phyloP scores from a whole-genome alignment of 495 filamentous ascomycete species.

The Aspergillus coremiiformis region DNA sequence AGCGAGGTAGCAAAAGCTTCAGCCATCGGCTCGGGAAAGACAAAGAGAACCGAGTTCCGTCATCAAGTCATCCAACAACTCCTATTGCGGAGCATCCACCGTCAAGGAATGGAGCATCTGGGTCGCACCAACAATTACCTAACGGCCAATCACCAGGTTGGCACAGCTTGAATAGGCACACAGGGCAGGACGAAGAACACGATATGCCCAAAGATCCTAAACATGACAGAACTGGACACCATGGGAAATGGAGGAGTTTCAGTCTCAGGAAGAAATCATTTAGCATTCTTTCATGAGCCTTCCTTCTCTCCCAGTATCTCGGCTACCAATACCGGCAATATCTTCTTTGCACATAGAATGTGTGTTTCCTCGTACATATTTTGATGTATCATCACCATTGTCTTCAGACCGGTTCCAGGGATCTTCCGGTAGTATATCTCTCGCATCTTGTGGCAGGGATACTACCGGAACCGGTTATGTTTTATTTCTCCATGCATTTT shows the following conservation, averaged over 20 bases:
- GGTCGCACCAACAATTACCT: conserved; percentile 6
- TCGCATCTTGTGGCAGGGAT: background rate
- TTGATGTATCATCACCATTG: conserved; percentile 34
- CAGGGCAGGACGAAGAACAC: conserved; percentile 20
- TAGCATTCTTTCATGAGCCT: conserved; percentile 27
- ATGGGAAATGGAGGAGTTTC: conserved; percentile 37
- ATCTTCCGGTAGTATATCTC: conserved; percentile 12
- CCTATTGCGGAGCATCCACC: conserved; percentile 14
- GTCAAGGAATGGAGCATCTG: conserved; percentile 1
- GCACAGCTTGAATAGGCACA: conserved; percentile 16
- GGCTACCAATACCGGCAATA: conserved; percentile 3
- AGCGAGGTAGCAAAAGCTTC: conserved; percentile 54
- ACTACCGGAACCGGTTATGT: conserved; percentile 10
- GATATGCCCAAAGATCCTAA: conserved; percentile 17
- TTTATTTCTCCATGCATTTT: conserved; percentile 9
- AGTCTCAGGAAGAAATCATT: conserved; percentile 38
- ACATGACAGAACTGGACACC: conserved; percentile 15
- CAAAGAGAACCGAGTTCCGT: conserved; percentile 29
- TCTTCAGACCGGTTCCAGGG: conserved; percentile 15
- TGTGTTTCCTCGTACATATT: conserved; percentile 19
- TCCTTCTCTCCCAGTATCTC: background rate
- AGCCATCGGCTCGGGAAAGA: conserved; percentile 39
- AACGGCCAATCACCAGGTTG: conserved; percentile 11
- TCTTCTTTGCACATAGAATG: conserved; percentile 31
- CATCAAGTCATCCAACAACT: conserved; percentile 21